Base-by-base conservation (phyloP, 2,329 filamentous ascomycete genomes). In the Rachicladosporium sp. region DNA sequence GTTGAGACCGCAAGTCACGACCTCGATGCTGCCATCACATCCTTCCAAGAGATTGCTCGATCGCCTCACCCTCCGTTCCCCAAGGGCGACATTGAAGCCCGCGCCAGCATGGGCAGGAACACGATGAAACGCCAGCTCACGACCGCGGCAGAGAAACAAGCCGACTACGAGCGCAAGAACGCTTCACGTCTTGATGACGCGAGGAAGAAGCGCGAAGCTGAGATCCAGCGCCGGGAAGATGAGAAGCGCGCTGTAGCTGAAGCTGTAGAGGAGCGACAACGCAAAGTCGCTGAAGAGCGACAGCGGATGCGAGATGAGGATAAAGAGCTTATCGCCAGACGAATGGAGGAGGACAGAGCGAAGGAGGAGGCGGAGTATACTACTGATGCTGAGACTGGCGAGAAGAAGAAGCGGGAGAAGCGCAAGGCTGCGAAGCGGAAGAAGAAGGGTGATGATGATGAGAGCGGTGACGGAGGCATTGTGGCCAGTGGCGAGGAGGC, bases 31-130 rank as follows among this genome's bases (percentile, higher is more conserved):
- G 89, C 91, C 10, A 94, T 96, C 49, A 78, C 81, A 37, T 66
- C 71, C 7, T 76, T 82, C 44, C 68, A 66, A 29, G 67, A 66
- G 12, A 71, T 82, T 38, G 74, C 77, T 1, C 45, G 70, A 72
- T 47, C 66, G 67, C 29, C 76, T 77, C 72, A 71, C 44, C 76
- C 91, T 3, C 93, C 91, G 0, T 98, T 95, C 61, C 91, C 89
- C 5, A 81, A 85, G 51, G 74, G 82, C 44, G 86, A 95, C 50
- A 76, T 98, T 29, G 89, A 96, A 60, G 85, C 93, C 63, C 86
- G 93, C 56, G 89, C 91, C 33, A 93, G 85, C 69, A 98, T 98
- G 91, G 88, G 86, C 48, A 80, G 82, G 44, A 94, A 95, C 59
- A 98, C 93, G 1, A 85, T 94, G 65, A 81, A 84, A 48, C 87